Evolutionary conservation across 1,139 yeast species (phyloP), one percentile per base, ranked within the genome.

Genomic region (Starmera stellimalicola): DNA sequence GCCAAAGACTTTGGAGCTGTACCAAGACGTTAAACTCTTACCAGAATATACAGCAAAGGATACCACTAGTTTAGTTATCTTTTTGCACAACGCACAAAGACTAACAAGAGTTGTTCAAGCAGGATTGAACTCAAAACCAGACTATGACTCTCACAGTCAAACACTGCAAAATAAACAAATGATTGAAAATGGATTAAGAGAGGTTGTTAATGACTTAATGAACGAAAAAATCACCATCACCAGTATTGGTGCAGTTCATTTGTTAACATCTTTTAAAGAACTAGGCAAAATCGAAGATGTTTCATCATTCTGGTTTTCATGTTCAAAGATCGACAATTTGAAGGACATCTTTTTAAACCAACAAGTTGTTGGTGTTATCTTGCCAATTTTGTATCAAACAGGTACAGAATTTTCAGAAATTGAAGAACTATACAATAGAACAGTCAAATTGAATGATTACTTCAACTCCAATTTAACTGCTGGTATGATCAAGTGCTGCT

Each of bases 361-460:
- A 41, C 63, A 63, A 39, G 81, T 81, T 14, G 73, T 82, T 43
- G 84, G 93, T 20, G 73, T 78, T 8, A 70, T 82, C 25, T 65
- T 84, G 49, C 87, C 87, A 22, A 66, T 80, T 28, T 69, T 85
- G 42, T 77, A 68, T 43, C 74, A 73, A 39, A 64, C 70, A 34
- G 76, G 80, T 31, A 70, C 79, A 36, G 60, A 71, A 17, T 79
- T 81, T 48, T 76, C 73, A 31, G 85, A 79, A 44, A 62, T 74
- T 33, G 67, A 68, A 50, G 44, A 50, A 12, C 57, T 72, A 36
- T 75, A 65, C 49, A 52, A 60, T 26, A 62, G 60, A 26, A 61
- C 71, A 12, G 63, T 63, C 30, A 29, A 36, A 7, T 16, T 35
- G 17, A 52, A 48, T 26, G 40, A 45, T 24, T 27, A 60, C 32